A percentile compares a stretch with the other conserved stretches of the same genome.
These are phyloP conservation scores for Alternaria novae-zelandiae DNA, from an alignment of 2,329 filamentous ascomycete genomes.

Conservation along the genomic window DNA sequence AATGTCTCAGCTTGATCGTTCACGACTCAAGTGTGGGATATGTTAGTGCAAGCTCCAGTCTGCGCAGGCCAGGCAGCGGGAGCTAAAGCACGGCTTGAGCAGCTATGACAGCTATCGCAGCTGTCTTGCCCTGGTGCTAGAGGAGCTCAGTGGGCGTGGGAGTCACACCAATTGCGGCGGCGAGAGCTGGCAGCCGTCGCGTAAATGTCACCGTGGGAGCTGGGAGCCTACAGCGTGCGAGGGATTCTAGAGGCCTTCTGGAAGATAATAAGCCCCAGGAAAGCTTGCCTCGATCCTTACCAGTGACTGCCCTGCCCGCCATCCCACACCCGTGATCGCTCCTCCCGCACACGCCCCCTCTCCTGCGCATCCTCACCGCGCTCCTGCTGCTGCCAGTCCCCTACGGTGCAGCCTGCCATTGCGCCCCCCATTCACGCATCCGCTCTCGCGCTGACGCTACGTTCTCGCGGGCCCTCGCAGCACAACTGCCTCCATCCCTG, in stretches of 20 bases:
- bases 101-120: neutral
- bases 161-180: constrained; percentile 20
- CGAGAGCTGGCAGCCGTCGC: constrained; percentile 14
- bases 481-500: constrained; percentile 44
- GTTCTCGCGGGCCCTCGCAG: constrained; percentile 31
- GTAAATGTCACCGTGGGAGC: constrained; percentile 2
- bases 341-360: constrained; percentile 26
- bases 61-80: constrained; percentile 18
- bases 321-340: constrained; percentile 20
- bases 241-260: constrained; percentile 39
- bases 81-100: constrained; percentile 22
- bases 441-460: constrained; percentile 26
- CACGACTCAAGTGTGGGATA: neutral
- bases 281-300: constrained; percentile 26
- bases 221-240: constrained; percentile 2
- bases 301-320: constrained; percentile 20
- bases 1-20: neutral
- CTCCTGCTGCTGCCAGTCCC: constrained; percentile 8
- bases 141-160: neutral
- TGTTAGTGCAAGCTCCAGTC: constrained; percentile 3
- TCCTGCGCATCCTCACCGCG: constrained; percentile 23
- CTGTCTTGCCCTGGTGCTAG: constrained; percentile 8
- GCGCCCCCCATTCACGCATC: neutral
- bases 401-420: constrained; percentile 8
- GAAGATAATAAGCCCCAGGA: constrained; percentile 29